Evolutionary conservation across 1,139 yeast genomes (phyloP).

Genomic region (Blastobotrys indianensis): DNA sequence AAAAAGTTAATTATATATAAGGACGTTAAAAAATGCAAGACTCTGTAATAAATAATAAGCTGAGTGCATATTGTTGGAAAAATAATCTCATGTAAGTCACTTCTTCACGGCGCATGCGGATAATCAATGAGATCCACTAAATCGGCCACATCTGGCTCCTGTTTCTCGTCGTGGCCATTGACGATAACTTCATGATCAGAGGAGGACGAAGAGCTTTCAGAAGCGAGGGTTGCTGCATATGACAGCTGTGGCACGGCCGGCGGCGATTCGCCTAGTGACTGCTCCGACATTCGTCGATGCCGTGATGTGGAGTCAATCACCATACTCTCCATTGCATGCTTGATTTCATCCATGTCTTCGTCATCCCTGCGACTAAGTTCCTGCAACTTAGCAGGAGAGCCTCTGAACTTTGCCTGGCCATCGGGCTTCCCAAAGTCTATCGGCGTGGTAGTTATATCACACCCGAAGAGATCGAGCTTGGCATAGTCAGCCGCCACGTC

Average conservation of each 20-base stretch:
- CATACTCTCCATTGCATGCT: conserved; percentile 30
- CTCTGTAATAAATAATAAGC: too few relatives aligned
- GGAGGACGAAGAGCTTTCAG: neutral
- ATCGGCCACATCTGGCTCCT: neutral
- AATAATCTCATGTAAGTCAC: neutral
- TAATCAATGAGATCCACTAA: neutral
- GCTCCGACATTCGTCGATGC: neutral
- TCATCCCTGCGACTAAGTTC: conserved; percentile 13
- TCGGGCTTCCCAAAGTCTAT: conserved; percentile 27
- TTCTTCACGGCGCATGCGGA: neutral
- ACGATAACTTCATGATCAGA: neutral
- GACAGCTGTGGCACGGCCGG: neutral
- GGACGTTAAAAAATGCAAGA: too few relatives aligned
- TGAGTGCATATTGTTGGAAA: too few relatives aligned
- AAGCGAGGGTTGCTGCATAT: too few relatives aligned
- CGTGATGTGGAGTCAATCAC: conserved; percentile 13
- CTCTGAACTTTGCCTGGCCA: conserved; percentile 21
- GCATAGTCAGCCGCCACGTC: conserved; percentile 3
- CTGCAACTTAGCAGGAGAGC: conserved; percentile 18
- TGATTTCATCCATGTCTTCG: conserved; percentile 24
- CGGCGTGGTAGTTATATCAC: conserved; percentile 14
- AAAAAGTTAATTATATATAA: too few relatives aligned
- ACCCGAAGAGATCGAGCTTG: conserved; percentile 18
- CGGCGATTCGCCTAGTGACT: neutral
- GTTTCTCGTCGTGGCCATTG: neutral